phyloP scores from a whole-genome alignment of 148 eudicot species.

The Vaccinium darrowii region DNA sequence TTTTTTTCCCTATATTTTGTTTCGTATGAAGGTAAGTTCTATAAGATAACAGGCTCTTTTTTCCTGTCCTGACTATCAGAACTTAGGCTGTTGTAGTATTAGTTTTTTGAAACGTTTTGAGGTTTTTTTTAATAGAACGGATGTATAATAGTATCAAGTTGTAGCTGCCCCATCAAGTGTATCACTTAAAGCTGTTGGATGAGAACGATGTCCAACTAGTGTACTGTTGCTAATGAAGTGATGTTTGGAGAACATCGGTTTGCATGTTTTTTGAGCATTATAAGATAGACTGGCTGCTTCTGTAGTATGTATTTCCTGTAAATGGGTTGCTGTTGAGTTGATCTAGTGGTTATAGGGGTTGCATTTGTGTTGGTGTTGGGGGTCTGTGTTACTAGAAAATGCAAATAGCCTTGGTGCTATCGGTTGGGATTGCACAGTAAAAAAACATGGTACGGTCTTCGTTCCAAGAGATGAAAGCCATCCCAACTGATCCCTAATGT shows the following conservation, averaged over 20 bases:
- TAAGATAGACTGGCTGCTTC: background rate
- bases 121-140: slow-evolving; percentile 18
- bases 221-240: background rate
- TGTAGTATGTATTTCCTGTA: background rate
- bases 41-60: slow-evolving; percentile 19
- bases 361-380: too few species aligned
- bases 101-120: slow-evolving; percentile 1
- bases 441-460: too few species aligned
- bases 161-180: slow-evolving; percentile 4
- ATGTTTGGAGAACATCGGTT: background rate
- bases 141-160: background rate
- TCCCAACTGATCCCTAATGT: too few species aligned
- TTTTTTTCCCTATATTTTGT: background rate
- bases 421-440: too few species aligned
- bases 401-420: background rate
- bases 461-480: too few species aligned
- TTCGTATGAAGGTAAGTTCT: slow-evolving; percentile 2
- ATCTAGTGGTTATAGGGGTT: too few species aligned
- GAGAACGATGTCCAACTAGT: background rate
- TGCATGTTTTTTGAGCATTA: background rate
- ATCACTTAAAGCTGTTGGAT: background rate
- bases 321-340: too few species aligned
- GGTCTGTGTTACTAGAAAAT: too few species aligned
- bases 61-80: slow-evolving; percentile 16
- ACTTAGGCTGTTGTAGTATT: slow-evolving; percentile 16